A percentile compares a stretch with the other conserved stretches of the same genome.
These are phyloP conservation scores for Jackrogersella minutella DNA, from an alignment of 495 filamentous ascomycete species.

Conservation along the genomic window DNA sequence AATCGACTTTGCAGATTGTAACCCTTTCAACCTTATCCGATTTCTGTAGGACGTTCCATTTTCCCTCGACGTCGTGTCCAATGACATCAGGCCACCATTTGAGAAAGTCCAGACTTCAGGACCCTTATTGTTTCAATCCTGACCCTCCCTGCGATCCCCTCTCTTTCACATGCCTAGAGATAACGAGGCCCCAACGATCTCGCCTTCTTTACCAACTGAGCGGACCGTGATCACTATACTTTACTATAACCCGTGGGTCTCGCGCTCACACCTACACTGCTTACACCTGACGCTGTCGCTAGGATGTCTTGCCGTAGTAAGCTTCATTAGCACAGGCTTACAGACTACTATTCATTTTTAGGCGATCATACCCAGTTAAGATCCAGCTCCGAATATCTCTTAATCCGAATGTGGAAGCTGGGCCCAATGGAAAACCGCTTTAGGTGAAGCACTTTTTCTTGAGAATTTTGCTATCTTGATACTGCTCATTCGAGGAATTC, in stretches of 20 bases:
- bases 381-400: constrained; percentile 6
- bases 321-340: constrained; percentile 25
- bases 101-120: constrained; percentile 27
- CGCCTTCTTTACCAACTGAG: constrained; percentile 21
- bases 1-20: constrained; percentile 8
- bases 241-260: constrained; percentile 33
- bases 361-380: constrained; percentile 27
- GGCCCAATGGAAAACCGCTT: background rate
- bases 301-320: constrained; percentile 29
- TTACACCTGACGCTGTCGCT: constrained; percentile 18
- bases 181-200: constrained; percentile 25
- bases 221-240: constrained; percentile 28
- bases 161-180: constrained; percentile 36
- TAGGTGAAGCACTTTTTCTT: background rate
- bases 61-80: background rate
- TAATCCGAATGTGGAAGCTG: constrained; percentile 33
- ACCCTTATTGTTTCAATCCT: constrained; percentile 31
- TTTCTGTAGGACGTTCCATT: background rate
- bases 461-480: constrained; percentile 18
- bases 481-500: background rate
- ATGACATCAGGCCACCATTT: constrained; percentile 28
- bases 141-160: background rate
- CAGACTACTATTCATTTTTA: constrained; percentile 13
- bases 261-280: constrained; percentile 21
- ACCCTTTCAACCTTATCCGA: constrained; percentile 24